A percentile compares a stretch with the other conserved stretches of the same genome.
Evolutionary conservation across 2,329 filamentous ascomycete species (phyloP).

Genomic region (Fusarium protoensiforme): DNA sequence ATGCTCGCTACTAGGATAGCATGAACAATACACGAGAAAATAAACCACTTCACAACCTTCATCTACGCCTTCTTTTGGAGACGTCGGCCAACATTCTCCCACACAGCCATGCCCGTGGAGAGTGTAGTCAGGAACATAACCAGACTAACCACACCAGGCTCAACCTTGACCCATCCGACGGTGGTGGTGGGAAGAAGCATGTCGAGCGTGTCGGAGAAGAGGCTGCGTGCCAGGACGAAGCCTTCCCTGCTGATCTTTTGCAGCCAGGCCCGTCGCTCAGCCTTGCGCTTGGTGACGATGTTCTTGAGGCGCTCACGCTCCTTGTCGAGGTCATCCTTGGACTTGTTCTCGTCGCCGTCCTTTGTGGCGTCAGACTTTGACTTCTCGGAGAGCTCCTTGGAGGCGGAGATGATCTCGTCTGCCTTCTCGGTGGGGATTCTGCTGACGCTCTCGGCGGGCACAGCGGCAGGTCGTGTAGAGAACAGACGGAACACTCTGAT

Average conservation of each 20-base stretch:
- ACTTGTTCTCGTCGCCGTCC: slow-evolving; percentile 22
- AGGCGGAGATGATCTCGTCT: slow-evolving; percentile 15
- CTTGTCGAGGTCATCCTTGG: slow-evolving; percentile 41
- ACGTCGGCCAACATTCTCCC: slow-evolving; percentile 61
- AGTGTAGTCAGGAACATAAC: slow-evolving; percentile 72
- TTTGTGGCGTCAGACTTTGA: slow-evolving; percentile 24
- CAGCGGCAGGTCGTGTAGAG: slow-evolving; percentile 50
- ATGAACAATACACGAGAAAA: slow-evolving; percentile 6
- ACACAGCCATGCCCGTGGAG: slow-evolving; percentile 69
- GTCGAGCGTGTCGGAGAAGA: slow-evolving; percentile 70
- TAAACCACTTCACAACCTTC: neutral
- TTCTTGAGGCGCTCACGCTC: slow-evolving; percentile 51
- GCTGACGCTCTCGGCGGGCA: slow-evolving; percentile 43
- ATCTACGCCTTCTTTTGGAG: slow-evolving; percentile 34
- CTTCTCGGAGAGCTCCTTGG: slow-evolving; percentile 33
- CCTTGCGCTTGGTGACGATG: slow-evolving; percentile 48
- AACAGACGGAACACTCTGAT: slow-evolving; percentile 55
- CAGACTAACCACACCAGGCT: slow-evolving; percentile 63
- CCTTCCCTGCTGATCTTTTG: slow-evolving; percentile 45
- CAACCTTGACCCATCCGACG: slow-evolving; percentile 69
- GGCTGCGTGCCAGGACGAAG: slow-evolving; percentile 54
- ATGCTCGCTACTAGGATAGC: neutral
- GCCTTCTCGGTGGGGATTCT: slow-evolving; percentile 40
- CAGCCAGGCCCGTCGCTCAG: slow-evolving; percentile 46
- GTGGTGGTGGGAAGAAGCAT: slow-evolving; percentile 69